Conservation (phyloP, 2,329 filamentous ascomycete species). For the Fusarium sp. region DNA sequence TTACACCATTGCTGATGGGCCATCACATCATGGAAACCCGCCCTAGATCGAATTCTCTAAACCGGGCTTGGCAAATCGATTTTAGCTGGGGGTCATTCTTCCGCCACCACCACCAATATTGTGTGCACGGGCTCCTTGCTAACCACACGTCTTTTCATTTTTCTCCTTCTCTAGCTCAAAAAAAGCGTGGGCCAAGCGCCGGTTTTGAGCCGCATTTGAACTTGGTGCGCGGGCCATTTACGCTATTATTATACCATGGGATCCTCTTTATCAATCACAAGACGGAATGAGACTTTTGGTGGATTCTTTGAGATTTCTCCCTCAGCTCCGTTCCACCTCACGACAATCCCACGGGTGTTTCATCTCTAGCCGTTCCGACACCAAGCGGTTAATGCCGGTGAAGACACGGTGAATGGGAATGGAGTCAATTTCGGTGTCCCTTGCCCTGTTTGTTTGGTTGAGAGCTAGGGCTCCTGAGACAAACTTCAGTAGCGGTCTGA, state of each 20-base stretch:
- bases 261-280: constrained; percentile 44
- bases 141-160: constrained; percentile 27
- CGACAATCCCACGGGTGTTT: constrained; percentile 26
- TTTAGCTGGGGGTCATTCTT: constrained; percentile 13
- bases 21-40: constrained; percentile 16
- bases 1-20: constrained; percentile 25
- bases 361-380: constrained; percentile 23
- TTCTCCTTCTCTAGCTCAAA: constrained; percentile 17
- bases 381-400: constrained; percentile 36
- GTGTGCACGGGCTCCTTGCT: constrained; percentile 20
- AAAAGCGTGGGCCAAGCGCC: constrained; percentile 16
- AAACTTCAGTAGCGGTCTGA: constrained; percentile 28
- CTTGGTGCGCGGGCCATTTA: constrained; percentile 41
- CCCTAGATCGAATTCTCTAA: constrained; percentile 1
- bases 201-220: constrained; percentile 44
- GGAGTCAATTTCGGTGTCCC: constrained; percentile 4
- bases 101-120: background rate
- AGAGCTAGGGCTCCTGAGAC: constrained; percentile 17
- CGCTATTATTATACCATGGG: constrained; percentile 46
- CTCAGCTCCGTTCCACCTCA: constrained; percentile 30
- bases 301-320: constrained; percentile 27
- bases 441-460: constrained; percentile 4
- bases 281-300: constrained; percentile 37
- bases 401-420: constrained; percentile 5
- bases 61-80: constrained; percentile 24